These are phyloP conservation scores for Knoxia roxburghii DNA, from an alignment of 257 asterid genomes.

Conservation along the genomic window DNA sequence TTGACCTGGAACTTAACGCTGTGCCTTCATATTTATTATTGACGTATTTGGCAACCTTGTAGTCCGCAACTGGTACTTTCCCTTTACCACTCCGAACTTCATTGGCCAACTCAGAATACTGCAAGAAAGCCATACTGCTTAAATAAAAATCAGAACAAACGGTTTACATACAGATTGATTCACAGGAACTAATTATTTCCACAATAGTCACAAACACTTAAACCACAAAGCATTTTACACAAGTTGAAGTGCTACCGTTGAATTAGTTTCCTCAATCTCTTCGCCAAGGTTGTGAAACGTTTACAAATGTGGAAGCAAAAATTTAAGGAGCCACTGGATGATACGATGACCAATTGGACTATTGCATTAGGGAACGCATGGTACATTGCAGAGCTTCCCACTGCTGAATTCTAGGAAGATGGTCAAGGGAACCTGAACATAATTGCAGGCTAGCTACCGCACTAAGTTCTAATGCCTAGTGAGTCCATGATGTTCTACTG, in stretches of 20 bases:
- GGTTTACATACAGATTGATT: too few relatives aligned
- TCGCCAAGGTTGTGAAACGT: neutral
- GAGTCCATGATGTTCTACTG: neutral
- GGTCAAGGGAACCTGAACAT: neutral
- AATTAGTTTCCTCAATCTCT: neutral
- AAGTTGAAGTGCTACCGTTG: neutral
- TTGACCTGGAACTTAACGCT: constrained; percentile 31
- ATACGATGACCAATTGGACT: neutral
- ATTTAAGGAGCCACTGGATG: neutral
- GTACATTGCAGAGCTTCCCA: neutral
- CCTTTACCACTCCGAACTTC: constrained; percentile 86
- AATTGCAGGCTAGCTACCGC: neutral
- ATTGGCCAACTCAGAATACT: constrained; percentile 77
- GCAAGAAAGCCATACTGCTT: constrained; percentile 18
- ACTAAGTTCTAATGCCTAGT: neutral
- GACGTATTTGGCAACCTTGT: constrained; percentile 74
- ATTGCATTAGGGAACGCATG: neutral
- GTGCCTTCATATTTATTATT: constrained; percentile 21
- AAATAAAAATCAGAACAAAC: neutral
- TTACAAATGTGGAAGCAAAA: neutral
- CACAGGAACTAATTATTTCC: neutral
- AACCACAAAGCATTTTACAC: neutral
- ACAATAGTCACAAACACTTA: neutral
- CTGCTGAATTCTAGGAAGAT: neutral
- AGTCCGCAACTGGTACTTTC: constrained; percentile 95